Evolutionary conservation across 2,329 filamentous ascomycete genomes (phyloP), one percentile per base, ranked within the genome.

Genomic region (Trichoderma sp.): DNA sequence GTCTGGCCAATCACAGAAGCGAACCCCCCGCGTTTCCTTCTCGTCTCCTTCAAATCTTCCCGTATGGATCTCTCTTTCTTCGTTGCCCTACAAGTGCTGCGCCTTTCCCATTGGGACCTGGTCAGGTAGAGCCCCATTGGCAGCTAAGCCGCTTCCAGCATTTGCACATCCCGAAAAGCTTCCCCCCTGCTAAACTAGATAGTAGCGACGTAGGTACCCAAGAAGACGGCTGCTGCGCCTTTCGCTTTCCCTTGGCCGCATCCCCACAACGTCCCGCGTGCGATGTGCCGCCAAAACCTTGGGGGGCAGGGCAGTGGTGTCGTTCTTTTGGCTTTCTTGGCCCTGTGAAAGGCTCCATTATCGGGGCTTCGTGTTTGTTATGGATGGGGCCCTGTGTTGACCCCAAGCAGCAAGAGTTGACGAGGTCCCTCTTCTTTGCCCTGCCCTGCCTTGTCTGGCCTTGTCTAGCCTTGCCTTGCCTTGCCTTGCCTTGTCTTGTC

Each of bases 281-380:
- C 57, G 57, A 60, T 60, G 50, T 60, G 57, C 57, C 57, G 57
- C 57, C 57, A 60, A 50, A 60, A 50, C 57, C 57, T 41, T 50
- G 45, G 19, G 30, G 39, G 21, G 43, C n/a, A 19, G 30, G 28
- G 5, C 7, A 7, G 28, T 28, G 5, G 3, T 28, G 28, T 30
- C 7, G 6, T 30, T 30, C 9, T 39, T 39, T 12, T 12, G 2
- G 7, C 7, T 39, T 39, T 39, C 9, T 10, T 39, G 34, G 12
- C 34, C 10, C 34, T 39, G 34, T 39, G 34, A 39, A 14, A 1
- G 34, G 7, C 57, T 60, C 57, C 57, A 60, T 28, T 50, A 60
- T 50, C 43, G 47, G 57, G 57, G 57, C 57, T 60, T 30, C 56
- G 56, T 59, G 56, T 50, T 47, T 48, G 17, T 39, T 28, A n/a